A percentile compares a stretch with the other conserved stretches of the same genome.
Conservation (phyloP, 1,284 basidiomycete genomes). For the Trichosporon ovoides region DNA sequence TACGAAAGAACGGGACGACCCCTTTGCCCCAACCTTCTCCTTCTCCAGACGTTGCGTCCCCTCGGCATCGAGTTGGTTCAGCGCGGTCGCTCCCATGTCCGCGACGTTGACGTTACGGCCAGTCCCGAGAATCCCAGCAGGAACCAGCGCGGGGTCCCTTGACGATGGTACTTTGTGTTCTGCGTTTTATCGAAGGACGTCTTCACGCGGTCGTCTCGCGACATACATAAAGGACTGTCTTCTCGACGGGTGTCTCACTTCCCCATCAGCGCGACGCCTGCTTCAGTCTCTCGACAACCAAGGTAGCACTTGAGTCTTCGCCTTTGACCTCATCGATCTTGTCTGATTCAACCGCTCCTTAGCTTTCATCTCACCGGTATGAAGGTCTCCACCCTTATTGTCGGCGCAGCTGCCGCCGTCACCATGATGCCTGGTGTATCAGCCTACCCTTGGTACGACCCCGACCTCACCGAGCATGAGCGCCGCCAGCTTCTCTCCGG, state of each 20-base stretch:
- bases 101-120: neutral
- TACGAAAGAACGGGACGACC: neutral
- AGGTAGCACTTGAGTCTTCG: neutral
- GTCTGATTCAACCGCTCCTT: neutral
- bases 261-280: too few species aligned
- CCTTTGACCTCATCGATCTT: neutral
- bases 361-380: neutral
- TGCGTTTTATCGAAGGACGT: too few species aligned
- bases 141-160: neutral
- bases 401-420: neutral
- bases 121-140: neutral
- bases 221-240: too few species aligned
- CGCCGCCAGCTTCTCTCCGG: constrained; percentile 4
- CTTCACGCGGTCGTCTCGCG: too few species aligned
- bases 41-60: neutral
- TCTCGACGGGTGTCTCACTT: too few species aligned
- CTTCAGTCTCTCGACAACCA: too few species aligned
- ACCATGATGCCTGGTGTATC: constrained; percentile 2
- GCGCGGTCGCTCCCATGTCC: neutral
- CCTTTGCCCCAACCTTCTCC: neutral
- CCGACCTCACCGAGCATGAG: constrained; percentile 2
- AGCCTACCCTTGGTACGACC: constrained; percentile 2
- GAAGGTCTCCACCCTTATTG: neutral
- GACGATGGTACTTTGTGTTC: too few species aligned
- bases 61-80: neutral